Evolutionary conservation across 179 eudicot genomes (phyloP).

Genomic region (Heliamphora pulchella): DNA sequence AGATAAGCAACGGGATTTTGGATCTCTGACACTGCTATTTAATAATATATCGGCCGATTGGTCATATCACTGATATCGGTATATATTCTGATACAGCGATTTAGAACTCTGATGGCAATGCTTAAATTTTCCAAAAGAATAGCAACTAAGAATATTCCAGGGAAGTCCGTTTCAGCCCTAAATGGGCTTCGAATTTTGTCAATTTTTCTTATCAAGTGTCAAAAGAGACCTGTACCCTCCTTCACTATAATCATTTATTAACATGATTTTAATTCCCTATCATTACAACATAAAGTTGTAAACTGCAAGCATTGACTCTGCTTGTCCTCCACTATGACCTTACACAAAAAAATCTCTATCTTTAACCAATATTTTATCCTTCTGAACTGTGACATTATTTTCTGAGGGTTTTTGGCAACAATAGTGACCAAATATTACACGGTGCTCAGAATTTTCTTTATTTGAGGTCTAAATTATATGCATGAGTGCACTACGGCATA

Average conservation of each 20-base stretch:
- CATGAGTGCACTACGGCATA: not conserved
- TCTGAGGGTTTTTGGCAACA: not conserved
- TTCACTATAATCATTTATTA: not conserved
- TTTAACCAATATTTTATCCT: not conserved
- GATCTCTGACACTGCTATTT: too few species aligned
- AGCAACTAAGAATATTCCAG: too few species aligned
- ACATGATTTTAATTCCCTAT: not conserved
- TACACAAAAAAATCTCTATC: not conserved
- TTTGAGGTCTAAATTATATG: not conserved
- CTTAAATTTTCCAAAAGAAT: too few species aligned
- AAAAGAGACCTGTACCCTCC: not conserved
- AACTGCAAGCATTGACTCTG: not conserved
- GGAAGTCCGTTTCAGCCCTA: too few species aligned
- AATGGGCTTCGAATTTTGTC: too few species aligned
- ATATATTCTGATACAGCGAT: too few species aligned
- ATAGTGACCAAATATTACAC: not conserved
- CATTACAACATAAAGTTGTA: not conserved
- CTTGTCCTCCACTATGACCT: not conserved
- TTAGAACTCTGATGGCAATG: too few species aligned
- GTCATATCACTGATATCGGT: too few species aligned
- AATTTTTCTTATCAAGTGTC: not conserved
- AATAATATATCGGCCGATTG: too few species aligned
- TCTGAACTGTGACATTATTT: not conserved
- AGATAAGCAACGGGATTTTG: too few species aligned
- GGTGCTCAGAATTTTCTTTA: not conserved